phyloP scores from a whole-genome alignment of 495 filamentous ascomycete species.

The Aspergillus haitiensis region DNA sequence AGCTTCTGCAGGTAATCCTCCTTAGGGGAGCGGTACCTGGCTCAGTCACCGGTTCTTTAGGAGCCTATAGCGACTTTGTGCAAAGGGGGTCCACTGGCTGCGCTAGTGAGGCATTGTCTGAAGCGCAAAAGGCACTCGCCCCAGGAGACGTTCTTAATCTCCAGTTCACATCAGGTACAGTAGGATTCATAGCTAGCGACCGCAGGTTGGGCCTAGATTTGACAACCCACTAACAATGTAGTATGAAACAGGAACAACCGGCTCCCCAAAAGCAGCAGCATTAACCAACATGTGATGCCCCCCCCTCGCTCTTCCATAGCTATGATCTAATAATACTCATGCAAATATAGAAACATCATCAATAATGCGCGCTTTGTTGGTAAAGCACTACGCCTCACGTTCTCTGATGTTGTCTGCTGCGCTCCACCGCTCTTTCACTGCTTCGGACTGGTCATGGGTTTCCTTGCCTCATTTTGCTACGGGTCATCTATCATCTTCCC shows the following conservation, averaged over 20 bases:
- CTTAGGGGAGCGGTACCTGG: background rate
- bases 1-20: constrained; percentile 20
- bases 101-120: background rate
- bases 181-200: too few relatives aligned
- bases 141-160: constrained; percentile 75
- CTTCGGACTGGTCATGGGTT: constrained; percentile 80
- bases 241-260: constrained; percentile 59
- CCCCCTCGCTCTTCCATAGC: constrained; percentile 21
- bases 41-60: constrained; percentile 9
- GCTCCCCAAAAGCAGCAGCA: constrained; percentile 79
- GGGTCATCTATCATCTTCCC: constrained; percentile 27
- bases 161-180: constrained; percentile 69
- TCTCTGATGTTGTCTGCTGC: constrained; percentile 67
- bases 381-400: constrained; percentile 66
- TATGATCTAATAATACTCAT: background rate
- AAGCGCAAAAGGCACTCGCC: constrained; percentile 3
- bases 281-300: constrained; percentile 58
- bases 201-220: too few relatives aligned
- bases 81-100: background rate
- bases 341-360: constrained; percentile 55
- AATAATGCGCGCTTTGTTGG: constrained; percentile 80
- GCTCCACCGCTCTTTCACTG: constrained; percentile 83
- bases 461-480: constrained; percentile 79
- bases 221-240: background rate
- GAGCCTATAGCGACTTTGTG: constrained; percentile 21